Conservation (phyloP, 257 asterid species). For the Thymus quinquecostatus region DNA sequence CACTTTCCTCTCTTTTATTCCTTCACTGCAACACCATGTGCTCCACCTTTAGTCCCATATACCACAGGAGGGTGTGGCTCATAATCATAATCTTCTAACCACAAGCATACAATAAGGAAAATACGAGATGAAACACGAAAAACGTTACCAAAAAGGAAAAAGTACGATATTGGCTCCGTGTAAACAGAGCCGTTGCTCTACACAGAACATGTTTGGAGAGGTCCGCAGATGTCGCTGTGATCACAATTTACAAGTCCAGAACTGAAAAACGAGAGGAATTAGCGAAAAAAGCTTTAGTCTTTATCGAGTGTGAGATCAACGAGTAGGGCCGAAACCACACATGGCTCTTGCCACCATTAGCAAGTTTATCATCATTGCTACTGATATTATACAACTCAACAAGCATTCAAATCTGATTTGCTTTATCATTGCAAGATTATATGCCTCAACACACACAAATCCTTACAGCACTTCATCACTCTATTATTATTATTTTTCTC, state of each 20-base stretch:
- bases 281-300: slow-evolving; percentile 17
- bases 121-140: background rate
- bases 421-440: slow-evolving; percentile 46
- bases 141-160: background rate
- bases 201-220: background rate
- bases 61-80: slow-evolving; percentile 6
- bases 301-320: slow-evolving; percentile 37
- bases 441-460: slow-evolving; percentile 21
- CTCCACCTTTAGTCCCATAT: slow-evolving; percentile 22
- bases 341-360: slow-evolving; percentile 48
- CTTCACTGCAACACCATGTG: slow-evolving; percentile 33
- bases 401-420: slow-evolving; percentile 36
- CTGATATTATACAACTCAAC: slow-evolving; percentile 44
- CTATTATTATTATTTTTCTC: no score
- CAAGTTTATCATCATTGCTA: slow-evolving; percentile 49
- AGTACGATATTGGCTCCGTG: background rate
- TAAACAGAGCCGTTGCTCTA: background rate
- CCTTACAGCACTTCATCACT: slow-evolving; percentile 11
- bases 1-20: slow-evolving; percentile 21
- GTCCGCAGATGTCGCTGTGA: slow-evolving; percentile 30
- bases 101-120: background rate
- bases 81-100: background rate
- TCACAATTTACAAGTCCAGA: slow-evolving; percentile 4
- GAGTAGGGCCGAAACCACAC: slow-evolving; percentile 61
- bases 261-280: slow-evolving; percentile 27